These are phyloP conservation scores for Lactarius akahatsu DNA, from an alignment of 768 basidiomycete genomes.

Conservation along the genomic window DNA sequence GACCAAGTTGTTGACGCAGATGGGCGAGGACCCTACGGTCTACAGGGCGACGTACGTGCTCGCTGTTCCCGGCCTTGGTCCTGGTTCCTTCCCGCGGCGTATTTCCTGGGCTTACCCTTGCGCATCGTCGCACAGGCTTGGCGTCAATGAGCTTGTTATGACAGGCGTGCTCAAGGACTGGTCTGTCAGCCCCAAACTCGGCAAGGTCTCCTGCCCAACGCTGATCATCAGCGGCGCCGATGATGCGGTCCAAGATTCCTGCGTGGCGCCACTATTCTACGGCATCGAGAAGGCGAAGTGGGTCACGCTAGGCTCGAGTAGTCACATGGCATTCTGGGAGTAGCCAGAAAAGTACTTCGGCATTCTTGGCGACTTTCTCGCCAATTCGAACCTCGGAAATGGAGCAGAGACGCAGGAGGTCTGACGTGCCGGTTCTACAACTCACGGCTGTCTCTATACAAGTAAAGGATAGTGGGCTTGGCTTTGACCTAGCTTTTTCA, in stretches of 20 bases:
- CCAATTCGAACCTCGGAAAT: neutral
- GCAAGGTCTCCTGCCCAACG: slow-evolving; percentile 26
- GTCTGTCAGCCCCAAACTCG: slow-evolving; percentile 24
- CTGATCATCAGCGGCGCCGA: slow-evolving; percentile 30
- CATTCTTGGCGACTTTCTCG: slow-evolving; percentile 26
- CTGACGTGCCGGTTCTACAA: neutral
- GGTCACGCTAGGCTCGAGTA: slow-evolving; percentile 21
- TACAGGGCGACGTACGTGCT: slow-evolving; percentile 36
- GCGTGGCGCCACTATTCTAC: slow-evolving; percentile 12
- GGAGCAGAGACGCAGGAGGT: neutral
- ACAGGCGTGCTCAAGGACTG: slow-evolving; percentile 29
- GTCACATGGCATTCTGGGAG: slow-evolving; percentile 29
- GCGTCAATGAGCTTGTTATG: slow-evolving; percentile 11
- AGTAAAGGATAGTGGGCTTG: slow-evolving; percentile 1
- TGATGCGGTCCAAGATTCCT: slow-evolving; percentile 21
- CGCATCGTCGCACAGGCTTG: slow-evolving; percentile 1
- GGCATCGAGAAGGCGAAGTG: neutral
- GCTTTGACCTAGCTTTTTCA: neutral
- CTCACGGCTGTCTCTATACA: neutral
- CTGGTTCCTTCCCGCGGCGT: neutral
- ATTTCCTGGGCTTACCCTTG: neutral
- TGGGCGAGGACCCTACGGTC: slow-evolving; percentile 40
- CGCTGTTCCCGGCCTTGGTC: neutral
- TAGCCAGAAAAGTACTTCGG: slow-evolving; percentile 27
- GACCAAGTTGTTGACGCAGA: slow-evolving; percentile 29